Evolutionary conservation across 495 filamentous ascomycete species (phyloP), one percentile per base, ranked within the genome.

Genomic region (Bacidia rubella): DNA sequence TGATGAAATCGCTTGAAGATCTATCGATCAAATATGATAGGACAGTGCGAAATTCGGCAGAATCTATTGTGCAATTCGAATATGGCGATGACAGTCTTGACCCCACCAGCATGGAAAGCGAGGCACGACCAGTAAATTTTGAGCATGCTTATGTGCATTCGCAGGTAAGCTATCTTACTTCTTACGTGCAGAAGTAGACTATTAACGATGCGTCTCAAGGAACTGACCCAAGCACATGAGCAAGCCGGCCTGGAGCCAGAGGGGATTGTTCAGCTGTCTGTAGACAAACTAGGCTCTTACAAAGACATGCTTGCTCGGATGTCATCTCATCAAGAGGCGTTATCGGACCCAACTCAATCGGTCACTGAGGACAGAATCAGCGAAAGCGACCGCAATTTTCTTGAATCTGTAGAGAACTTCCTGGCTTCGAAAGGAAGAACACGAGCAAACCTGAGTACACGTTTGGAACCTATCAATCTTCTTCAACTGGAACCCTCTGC

Each of bases 1-100:
- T 98, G 65, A 97, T 98, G 92, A 98, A 98, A 69, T 92, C 86
- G 0, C 72, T 98, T 32, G 92, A 98, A 63, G 92, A 98, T 75
- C 71, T 97, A 7, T 92, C 87, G 0, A 83, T 84, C 0, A 75
- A 84, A 60, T 98, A 98, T 58, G 92, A 98, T 64, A 75, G 92
- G 62, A 97, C 93, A 1, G 93, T 98, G 1, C 80, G 92, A 47
- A 96, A 89, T 27, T 92, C 86, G 1, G 82, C 80, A 12, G 79
- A 80, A 35, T 79, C 79, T 20, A 83, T 98, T 56, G 87, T 97
- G 2, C 93, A 98, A 65, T 97, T 97, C 67, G 87, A 94, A 65
- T 98, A 90, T 57, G 92, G 92, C 63, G 92, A 92, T 39, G 92
- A 98, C 62, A 85, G 87, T 54, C 71, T 98, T 45, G 92, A 98